A percentile compares a stretch with the other conserved stretches of the same genome.
Conservation (phyloP, 192 early-diverging fungal genomes). For the Radiomyces spectabilis region DNA sequence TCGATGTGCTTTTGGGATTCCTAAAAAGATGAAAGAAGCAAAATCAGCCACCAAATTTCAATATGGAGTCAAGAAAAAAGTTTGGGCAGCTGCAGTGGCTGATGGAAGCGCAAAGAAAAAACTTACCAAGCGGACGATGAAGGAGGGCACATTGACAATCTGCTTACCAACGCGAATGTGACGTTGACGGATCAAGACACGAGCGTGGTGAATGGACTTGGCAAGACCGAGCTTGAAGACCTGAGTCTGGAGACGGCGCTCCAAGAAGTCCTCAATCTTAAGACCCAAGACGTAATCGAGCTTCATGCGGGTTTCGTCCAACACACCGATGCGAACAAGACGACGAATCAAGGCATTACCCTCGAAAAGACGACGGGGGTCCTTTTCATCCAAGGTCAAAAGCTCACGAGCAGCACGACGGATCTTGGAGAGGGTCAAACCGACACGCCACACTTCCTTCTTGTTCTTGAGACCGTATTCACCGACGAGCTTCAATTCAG, state of each 20-base stretch:
- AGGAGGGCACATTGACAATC: conserved; percentile 93
- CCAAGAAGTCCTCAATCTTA: conserved; percentile 97
- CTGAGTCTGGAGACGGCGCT: conserved; percentile 96
- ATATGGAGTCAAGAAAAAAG: background rate
- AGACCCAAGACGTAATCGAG: conserved; percentile 97
- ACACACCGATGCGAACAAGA: conserved; percentile 95
- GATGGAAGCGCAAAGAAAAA: background rate
- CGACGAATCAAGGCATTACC: conserved; percentile 98
- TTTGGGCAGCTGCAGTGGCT: background rate
- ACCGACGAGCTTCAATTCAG: conserved; percentile 90
- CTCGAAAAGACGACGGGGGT: conserved; percentile 95
- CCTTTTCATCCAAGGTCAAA: conserved; percentile 90
- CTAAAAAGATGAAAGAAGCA: background rate
- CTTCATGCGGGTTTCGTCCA: conserved; percentile 95
- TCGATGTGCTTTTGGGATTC: conserved; percentile 55
- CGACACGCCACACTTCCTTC: conserved; percentile 98
- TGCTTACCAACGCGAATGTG: conserved; percentile 99
- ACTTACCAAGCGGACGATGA: conserved; percentile 80
- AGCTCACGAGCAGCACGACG: conserved; percentile 99
- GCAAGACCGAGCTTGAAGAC: conserved; percentile 96
- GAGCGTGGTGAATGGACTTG: conserved; percentile 98
- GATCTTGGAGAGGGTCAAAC: conserved; percentile 94
- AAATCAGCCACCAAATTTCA: background rate
- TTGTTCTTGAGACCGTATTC: conserved; percentile 98
- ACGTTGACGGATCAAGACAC: conserved; percentile 95